Evolutionary conservation across 129 eudicot species (phyloP).

Genomic region (Deinandra increscens): DNA sequence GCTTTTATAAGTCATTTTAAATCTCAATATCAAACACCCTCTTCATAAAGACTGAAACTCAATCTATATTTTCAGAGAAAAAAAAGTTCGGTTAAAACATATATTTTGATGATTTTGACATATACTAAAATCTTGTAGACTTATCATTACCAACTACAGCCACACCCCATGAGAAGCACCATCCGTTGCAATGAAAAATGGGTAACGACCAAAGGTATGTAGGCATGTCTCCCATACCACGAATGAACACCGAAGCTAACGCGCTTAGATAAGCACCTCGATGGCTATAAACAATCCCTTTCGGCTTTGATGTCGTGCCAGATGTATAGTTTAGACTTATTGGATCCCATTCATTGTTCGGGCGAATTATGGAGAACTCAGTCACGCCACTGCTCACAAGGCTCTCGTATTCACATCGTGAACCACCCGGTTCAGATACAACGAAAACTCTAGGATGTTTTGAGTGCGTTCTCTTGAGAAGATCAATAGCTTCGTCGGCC

Average conservation of each 20-base stretch:
- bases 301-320: too few relatives aligned
- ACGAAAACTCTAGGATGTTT: conserved; percentile 26
- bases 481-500: conserved; percentile 20
- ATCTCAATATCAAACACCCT: too few relatives aligned
- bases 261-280: conserved; percentile 19
- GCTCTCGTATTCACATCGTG: conserved; percentile 27
- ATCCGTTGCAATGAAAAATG: conserved; percentile 51
- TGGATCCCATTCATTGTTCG: too few relatives aligned
- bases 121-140: not conserved
- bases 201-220: conserved; percentile 49
- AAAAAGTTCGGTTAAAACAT: too few relatives aligned
- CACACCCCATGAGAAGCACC: conserved; percentile 48
- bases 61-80: too few relatives aligned
- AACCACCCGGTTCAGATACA: conserved; percentile 26
- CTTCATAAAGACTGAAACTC: too few relatives aligned
- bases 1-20: too few relatives aligned
- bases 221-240: conserved; percentile 32
- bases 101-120: too few relatives aligned
- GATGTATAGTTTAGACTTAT: too few relatives aligned
- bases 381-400: conserved; percentile 29
- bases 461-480: not conserved
- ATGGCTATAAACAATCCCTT: too few relatives aligned
- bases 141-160: conserved; percentile 25
- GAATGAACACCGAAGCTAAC: conserved; percentile 17
- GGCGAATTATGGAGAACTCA: too few relatives aligned